These are phyloP conservation scores for Trichosanthes cucumerina DNA, from an alignment of 306 rosid genomes.

Conservation along the genomic window DNA sequence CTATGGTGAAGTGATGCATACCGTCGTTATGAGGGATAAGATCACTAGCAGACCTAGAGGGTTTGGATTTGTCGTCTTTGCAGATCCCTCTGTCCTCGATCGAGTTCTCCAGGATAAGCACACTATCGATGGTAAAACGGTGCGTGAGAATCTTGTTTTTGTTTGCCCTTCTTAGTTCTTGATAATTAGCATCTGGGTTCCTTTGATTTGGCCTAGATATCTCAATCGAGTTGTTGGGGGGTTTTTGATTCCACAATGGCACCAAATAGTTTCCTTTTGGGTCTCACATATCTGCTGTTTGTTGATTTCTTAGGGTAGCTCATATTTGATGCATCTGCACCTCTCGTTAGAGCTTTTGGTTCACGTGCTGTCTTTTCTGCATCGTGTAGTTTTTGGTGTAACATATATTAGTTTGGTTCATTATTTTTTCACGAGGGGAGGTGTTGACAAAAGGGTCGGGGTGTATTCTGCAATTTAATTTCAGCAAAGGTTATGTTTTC, in stretches of 20 bases:
- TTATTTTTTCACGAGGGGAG: not conserved
- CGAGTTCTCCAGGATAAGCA: conserved; percentile 85
- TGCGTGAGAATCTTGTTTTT: not conserved
- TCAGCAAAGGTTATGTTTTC: not conserved
- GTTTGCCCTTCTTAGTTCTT: not conserved
- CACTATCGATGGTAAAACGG: conserved; percentile 87
- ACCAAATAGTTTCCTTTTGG: not conserved
- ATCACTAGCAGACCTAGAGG: conserved; percentile 78
- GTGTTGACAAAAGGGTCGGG: not conserved
- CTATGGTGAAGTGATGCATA: conserved; percentile 74
- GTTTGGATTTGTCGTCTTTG: conserved; percentile 75
- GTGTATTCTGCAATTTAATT: not conserved
- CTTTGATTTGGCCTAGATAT: not conserved
- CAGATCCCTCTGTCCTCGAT: conserved; percentile 84
- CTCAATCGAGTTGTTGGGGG: not conserved
- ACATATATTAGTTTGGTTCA: not conserved
- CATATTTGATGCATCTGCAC: not conserved
- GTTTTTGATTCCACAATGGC: not conserved
- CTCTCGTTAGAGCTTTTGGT: not conserved
- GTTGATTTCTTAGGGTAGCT: not conserved
- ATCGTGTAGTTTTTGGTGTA: not conserved
- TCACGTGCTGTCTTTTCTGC: not conserved
- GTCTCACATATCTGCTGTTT: not conserved
- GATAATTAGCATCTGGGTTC: not conserved
- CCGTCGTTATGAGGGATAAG: conserved; percentile 87